Conservation (phyloP, 805 yeast species). For the Debaryomyces prosopidis region DNA sequence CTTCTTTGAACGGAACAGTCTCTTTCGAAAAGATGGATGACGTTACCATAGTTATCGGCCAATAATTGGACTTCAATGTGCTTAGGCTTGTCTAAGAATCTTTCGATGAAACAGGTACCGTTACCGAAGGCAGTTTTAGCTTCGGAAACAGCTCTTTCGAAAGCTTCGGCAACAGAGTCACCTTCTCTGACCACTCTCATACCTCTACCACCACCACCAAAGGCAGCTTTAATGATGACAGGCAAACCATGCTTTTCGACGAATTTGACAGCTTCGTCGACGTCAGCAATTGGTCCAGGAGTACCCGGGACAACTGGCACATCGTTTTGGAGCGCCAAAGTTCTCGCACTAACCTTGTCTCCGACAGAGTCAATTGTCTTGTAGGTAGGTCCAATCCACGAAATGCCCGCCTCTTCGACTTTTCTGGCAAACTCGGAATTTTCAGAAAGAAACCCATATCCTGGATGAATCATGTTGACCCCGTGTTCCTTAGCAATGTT, state of each 20-base stretch:
- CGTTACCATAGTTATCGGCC: conserved; percentile 93
- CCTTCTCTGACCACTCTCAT: conserved; percentile 99
- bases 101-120: conserved; percentile 96
- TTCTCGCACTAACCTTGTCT: conserved; percentile 94
- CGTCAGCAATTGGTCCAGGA: conserved; percentile 88
- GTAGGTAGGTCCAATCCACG: conserved; percentile 94
- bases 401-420: conserved; percentile 86
- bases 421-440: conserved; percentile 91
- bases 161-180: conserved; percentile 88
- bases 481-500: conserved; percentile 59
- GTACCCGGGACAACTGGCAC: conserved; percentile 98
- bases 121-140: conserved; percentile 96
- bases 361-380: conserved; percentile 91
- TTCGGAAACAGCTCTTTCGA: conserved; percentile 90
- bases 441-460: conserved; percentile 73
- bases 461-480: conserved; percentile 42
- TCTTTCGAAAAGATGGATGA: conserved; percentile 92
- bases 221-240: conserved; percentile 97
- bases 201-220: conserved; percentile 99
- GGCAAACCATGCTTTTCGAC: conserved; percentile 89
- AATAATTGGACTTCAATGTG: conserved; percentile 96
- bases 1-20: conserved; percentile 99
- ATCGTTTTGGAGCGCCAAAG: conserved; percentile 71
- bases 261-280: conserved; percentile 75
- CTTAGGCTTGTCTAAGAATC: conserved; percentile 92